Evolutionary conservation across 768 basidiomycete genomes (phyloP).

Genomic region (Gelatoporia subvermispora): DNA sequence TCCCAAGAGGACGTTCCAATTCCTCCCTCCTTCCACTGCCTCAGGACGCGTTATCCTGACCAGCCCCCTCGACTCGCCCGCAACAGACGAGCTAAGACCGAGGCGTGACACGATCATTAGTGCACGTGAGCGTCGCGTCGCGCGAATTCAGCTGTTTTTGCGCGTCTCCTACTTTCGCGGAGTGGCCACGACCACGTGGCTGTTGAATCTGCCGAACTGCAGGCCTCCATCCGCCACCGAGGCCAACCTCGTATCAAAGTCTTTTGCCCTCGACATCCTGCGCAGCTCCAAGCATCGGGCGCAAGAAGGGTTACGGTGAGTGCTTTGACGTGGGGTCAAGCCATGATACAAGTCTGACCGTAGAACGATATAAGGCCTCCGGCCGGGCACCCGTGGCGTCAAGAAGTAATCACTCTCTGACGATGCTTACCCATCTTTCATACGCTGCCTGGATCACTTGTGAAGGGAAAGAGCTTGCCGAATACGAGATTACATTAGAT

Average conservation of each 20-base stretch:
- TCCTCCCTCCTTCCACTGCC: no score
- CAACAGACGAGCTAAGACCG: no score
- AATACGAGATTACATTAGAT: slow-evolving; percentile 54
- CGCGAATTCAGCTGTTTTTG: not conserved
- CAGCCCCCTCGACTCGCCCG: no score
- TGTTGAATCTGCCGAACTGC: not conserved
- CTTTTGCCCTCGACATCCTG: not conserved
- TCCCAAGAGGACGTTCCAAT: no score
- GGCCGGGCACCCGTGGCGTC: not conserved
- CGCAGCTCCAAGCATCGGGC: not conserved
- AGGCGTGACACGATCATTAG: no score
- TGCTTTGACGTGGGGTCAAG: slow-evolving; percentile 1
- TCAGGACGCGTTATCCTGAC: no score
- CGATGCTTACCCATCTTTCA: slow-evolving; percentile 43
- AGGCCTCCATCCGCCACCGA: not conserved
- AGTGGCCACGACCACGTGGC: not conserved
- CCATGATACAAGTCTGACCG: not conserved
- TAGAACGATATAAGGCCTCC: slow-evolving; percentile 1
- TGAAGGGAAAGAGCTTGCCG: slow-evolving; percentile 43
- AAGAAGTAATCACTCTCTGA: not conserved
- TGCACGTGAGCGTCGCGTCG: no score
- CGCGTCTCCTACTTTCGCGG: not conserved
- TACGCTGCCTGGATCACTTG: slow-evolving; percentile 70
- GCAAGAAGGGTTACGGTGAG: not conserved
- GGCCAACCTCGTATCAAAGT: not conserved